These are phyloP conservation scores for Aegle marmelos DNA, from an alignment of 345 rosid genomes.

Conservation along the genomic window DNA sequence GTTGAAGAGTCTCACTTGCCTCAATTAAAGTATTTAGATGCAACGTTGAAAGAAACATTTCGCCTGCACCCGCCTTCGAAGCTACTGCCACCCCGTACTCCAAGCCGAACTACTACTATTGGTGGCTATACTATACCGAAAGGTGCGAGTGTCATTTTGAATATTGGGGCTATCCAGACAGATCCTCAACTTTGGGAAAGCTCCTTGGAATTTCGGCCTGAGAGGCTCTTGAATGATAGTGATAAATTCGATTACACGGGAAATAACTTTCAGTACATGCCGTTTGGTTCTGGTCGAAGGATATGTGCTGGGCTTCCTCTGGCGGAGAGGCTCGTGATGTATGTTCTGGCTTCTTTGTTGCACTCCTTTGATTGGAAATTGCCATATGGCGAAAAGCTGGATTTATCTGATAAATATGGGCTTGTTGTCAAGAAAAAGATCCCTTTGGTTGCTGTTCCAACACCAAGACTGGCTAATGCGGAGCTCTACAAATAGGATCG, in stretches of 20 bases:
- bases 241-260: slow-evolving; percentile 27
- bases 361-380: slow-evolving; percentile 22
- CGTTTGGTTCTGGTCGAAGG: slow-evolving; percentile 42
- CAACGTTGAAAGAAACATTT: background rate
- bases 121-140: slow-evolving; percentile 29
- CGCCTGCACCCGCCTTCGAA: slow-evolving; percentile 32
- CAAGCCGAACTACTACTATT: background rate
- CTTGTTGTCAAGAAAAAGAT: background rate
- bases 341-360: slow-evolving; percentile 19
- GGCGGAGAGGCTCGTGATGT: slow-evolving; percentile 35
- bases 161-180: slow-evolving; percentile 31
- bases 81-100: background rate
- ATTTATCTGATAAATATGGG: background rate
- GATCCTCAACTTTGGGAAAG: slow-evolving; percentile 36
- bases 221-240: slow-evolving; percentile 22
- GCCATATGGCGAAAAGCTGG: background rate
- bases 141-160: slow-evolving; percentile 26
- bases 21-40: slow-evolving; percentile 20
- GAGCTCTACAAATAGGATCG: background rate
- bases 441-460: background rate
- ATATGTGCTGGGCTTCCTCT: slow-evolving; percentile 33
- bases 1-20: slow-evolving; percentile 29
- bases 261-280: background rate
- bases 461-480: background rate
- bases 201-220: slow-evolving; percentile 33